phyloP scores from a whole-genome alignment of 371 early-diverging fungal genomes.

The Actinomucor elegans region DNA sequence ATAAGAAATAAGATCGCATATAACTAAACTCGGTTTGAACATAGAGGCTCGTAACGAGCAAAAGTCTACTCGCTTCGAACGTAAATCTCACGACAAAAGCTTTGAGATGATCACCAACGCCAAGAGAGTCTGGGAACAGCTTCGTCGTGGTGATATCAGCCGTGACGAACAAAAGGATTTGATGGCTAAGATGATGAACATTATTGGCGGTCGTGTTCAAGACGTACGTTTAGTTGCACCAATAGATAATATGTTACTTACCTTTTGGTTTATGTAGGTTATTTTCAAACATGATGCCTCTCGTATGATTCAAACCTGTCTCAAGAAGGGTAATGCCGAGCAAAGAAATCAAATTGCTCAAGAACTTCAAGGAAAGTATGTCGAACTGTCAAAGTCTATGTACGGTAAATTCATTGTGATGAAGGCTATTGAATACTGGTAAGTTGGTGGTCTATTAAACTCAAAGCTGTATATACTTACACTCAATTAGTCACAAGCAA shows the following conservation, averaged over 20 bases:
- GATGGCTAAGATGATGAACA: slow-evolving; percentile 79
- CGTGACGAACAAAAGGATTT: slow-evolving; percentile 61
- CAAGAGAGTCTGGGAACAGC: slow-evolving; percentile 87
- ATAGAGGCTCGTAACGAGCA: slow-evolving; percentile 42
- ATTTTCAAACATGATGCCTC: slow-evolving; percentile 95
- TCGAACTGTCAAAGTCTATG: slow-evolving; percentile 74
- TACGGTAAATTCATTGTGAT: slow-evolving; percentile 91
- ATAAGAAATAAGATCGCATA: neutral
- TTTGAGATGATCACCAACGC: slow-evolving; percentile 69
- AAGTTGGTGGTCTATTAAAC: slow-evolving; percentile 11
- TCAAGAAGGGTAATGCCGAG: slow-evolving; percentile 83
- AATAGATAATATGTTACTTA: neutral
- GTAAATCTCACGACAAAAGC: slow-evolving; percentile 72
- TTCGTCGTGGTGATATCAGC: slow-evolving; percentile 74
- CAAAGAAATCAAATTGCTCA: slow-evolving; percentile 81
- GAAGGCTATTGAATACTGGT: slow-evolving; percentile 86
- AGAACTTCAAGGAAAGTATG: slow-evolving; percentile 77
- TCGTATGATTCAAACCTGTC: slow-evolving; percentile 89
- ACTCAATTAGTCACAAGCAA: slow-evolving; percentile 70
- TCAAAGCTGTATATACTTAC: slow-evolving; percentile 3
- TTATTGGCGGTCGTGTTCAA: slow-evolving; percentile 81
- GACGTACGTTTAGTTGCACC: too few relatives aligned
- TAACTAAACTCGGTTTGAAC: neutral
- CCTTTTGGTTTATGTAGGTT: slow-evolving; percentile 44
- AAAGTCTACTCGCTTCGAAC: slow-evolving; percentile 62